phyloP scores from a whole-genome alignment of 768 basidiomycete species.

The Amanita rimosa region DNA sequence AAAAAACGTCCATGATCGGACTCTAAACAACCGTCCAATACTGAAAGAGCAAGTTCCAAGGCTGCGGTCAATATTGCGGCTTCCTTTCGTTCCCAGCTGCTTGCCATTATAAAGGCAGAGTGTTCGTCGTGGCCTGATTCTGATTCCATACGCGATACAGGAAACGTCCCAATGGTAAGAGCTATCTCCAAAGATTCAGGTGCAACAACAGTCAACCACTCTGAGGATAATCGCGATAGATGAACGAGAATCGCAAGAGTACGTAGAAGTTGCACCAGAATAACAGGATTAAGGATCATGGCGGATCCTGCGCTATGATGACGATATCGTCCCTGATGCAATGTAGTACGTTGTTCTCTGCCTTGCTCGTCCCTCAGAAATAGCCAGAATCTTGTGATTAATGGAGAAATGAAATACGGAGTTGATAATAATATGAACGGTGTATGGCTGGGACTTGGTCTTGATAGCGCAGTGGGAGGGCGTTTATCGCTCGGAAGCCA shows the following conservation, averaged over 20 bases:
- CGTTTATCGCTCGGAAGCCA: constrained; percentile 36
- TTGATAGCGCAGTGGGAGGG: constrained; percentile 11
- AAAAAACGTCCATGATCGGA: constrained; percentile 69
- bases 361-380: constrained; percentile 80
- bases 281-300: constrained; percentile 67
- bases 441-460: neutral
- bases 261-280: constrained; percentile 64
- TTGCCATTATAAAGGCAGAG: constrained; percentile 17
- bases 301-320: constrained; percentile 74
- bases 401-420: constrained; percentile 79
- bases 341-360: constrained; percentile 59
- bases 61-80: constrained; percentile 65
- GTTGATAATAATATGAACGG: constrained; percentile 64
- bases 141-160: constrained; percentile 34
- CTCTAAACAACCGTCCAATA: constrained; percentile 65
- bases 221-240: constrained; percentile 67
- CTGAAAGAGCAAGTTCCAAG: constrained; percentile 67
- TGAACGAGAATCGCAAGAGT: constrained; percentile 76
- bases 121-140: constrained; percentile 22
- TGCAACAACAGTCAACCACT: constrained; percentile 73
- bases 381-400: constrained; percentile 93
- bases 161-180: constrained; percentile 61
- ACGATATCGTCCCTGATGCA: constrained; percentile 36
- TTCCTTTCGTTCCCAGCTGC: constrained; percentile 32
- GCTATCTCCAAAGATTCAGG: constrained; percentile 81